phyloP scores from a whole-genome alignment of 257 asterid species.

The Thymus mandschuricus region DNA sequence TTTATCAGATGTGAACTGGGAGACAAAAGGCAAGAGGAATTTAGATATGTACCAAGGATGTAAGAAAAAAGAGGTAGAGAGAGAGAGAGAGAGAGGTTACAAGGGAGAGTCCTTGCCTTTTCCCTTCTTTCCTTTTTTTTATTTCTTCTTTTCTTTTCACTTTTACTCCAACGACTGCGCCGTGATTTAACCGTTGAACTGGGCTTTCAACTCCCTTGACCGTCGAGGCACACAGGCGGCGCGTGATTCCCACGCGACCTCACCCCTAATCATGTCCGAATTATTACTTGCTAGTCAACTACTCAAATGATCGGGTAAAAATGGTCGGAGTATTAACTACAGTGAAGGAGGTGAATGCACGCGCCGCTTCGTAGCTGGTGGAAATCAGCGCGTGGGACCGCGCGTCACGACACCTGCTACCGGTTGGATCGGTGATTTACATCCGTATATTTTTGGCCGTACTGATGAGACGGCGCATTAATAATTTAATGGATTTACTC shows the following conservation, averaged over 20 bases:
- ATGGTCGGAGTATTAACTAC: no score
- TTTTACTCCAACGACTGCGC: conserved; percentile 19
- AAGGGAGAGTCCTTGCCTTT: conserved; percentile 40
- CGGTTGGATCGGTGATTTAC: conserved; percentile 30
- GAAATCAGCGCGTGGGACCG: conserved; percentile 15
- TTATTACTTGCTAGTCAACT: no score
- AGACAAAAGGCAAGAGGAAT: conserved; percentile 33
- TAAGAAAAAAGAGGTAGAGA: conserved; percentile 33
- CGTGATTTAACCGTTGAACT: conserved; percentile 39
- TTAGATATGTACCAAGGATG: conserved; percentile 40
- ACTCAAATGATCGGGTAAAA: no score
- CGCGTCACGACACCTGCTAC: conserved; percentile 34
- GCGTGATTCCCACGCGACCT: conserved; percentile 32
- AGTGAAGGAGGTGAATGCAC: conserved; percentile 13
- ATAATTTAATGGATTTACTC: conserved; percentile 22
- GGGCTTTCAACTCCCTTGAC: conserved; percentile 18
- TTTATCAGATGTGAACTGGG: conserved; percentile 32
- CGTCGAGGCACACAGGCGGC: conserved; percentile 23
- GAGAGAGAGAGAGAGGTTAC: conserved; percentile 24
- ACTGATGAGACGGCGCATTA: conserved; percentile 46
- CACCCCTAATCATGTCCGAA: background rate
- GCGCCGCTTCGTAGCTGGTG: conserved; percentile 1
- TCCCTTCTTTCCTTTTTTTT: conserved; percentile 3
- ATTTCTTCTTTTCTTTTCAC: background rate
- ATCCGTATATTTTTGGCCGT: conserved; percentile 49